phyloP scores from a whole-genome alignment of 2,329 filamentous ascomycete species.

The Clarireedia paspali region DNA sequence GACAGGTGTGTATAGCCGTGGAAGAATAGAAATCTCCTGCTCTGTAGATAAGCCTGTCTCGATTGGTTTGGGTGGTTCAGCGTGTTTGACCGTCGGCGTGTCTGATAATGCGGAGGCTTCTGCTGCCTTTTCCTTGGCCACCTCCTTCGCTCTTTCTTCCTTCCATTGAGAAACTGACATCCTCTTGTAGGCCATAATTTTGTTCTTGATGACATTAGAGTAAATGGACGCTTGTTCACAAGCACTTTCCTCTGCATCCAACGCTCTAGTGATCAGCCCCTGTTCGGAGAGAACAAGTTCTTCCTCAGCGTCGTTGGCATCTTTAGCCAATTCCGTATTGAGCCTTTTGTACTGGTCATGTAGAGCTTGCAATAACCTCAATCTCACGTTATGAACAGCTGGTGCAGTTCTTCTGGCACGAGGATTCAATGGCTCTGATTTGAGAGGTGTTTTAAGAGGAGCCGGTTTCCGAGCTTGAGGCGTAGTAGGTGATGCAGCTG shows the following conservation, averaged over 20 bases:
- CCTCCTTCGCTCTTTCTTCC: constrained; percentile 44
- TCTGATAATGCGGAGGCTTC: constrained; percentile 28
- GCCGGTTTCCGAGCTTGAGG: constrained; percentile 4
- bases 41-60: constrained; percentile 59
- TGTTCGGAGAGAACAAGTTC: constrained; percentile 54
- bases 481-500: neutral
- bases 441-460: constrained; percentile 20
- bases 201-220: constrained; percentile 74
- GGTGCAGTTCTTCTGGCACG: constrained; percentile 53
- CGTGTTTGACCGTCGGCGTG: constrained; percentile 25
- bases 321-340: constrained; percentile 53
- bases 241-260: constrained; percentile 72
- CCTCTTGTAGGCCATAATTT: constrained; percentile 66
- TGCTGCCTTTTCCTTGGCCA: constrained; percentile 31
- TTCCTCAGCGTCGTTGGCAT: constrained; percentile 40
- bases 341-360: constrained; percentile 60
- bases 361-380: constrained; percentile 52
- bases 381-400: constrained; percentile 47
- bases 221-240: constrained; percentile 70
- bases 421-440: constrained; percentile 56
- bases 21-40: constrained; percentile 62
- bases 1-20: constrained; percentile 56
- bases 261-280: constrained; percentile 57
- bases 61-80: constrained; percentile 43
- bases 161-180: constrained; percentile 69